Percentiles rank a stretch among this genome's conserved stretches.
phyloP scores from a whole-genome alignment of 139 green algal species.

The Asterochloris erici region DNA sequence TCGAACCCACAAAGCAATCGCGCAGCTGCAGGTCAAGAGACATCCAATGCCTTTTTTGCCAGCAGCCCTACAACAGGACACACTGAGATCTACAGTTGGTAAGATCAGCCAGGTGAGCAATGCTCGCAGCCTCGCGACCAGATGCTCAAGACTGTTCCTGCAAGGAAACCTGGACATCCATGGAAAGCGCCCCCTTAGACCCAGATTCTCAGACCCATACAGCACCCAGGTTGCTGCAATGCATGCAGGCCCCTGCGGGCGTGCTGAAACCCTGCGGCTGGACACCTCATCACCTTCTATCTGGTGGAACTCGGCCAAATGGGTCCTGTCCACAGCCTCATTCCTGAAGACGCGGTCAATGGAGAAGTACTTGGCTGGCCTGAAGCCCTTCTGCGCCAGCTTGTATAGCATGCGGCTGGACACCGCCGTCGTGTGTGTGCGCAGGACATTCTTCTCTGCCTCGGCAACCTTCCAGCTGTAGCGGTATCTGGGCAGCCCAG shows the following conservation, averaged over 20 bases:
- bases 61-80: no score
- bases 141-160: no score
- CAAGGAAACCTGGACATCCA: no score
- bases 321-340: conserved; percentile 96
- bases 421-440: conserved; percentile 98
- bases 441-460: conserved; percentile 96
- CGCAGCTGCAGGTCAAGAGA: no score
- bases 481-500: conserved; percentile 59
- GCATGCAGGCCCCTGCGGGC: background rate
- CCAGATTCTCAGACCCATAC: background rate
- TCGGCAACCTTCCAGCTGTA: conserved; percentile 90
- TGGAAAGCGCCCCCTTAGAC: background rate
- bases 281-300: conserved; percentile 54
- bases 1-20: no score
- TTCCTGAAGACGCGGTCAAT: conserved; percentile 99
- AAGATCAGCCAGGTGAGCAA: no score
- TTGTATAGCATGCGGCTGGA: conserved; percentile 94
- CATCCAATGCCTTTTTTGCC: no score
- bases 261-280: no score
- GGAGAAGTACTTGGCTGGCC: conserved; percentile 85
- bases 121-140: no score
- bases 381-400: conserved; percentile 76
- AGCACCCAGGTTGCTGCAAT: background rate
- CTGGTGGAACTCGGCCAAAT: conserved; percentile 99
- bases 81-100: no score